phyloP scores from a whole-genome alignment of 192 early-diverging fungal genomes.

The Diversispora eburnea region DNA sequence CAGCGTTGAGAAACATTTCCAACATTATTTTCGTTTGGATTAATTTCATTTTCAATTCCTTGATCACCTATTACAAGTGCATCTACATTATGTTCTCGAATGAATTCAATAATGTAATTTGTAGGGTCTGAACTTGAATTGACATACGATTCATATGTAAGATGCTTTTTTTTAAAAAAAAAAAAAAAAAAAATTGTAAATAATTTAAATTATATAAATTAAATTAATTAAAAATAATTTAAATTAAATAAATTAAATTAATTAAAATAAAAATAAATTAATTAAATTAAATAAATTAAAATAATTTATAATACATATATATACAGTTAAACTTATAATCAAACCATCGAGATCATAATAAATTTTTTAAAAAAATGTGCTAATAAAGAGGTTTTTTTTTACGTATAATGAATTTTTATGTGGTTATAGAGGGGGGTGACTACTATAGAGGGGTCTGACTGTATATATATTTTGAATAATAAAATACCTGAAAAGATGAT shows the following conservation, averaged over 20 bases:
- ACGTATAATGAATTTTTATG: no score
- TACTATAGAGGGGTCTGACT: not conserved
- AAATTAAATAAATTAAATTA: no score
- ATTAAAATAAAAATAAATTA: no score
- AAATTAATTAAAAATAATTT: not conserved
- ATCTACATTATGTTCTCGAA: not conserved
- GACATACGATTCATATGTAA: not conserved
- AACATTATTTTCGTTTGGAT: not conserved
- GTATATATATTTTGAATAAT: not conserved
- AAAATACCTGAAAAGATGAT: not conserved
- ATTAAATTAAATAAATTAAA: not conserved
- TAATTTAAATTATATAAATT: not conserved
- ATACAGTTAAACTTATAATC: no score
- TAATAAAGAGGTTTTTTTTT: no score
- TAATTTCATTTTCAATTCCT: not conserved
- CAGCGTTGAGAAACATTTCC: slow-evolving; percentile 15
- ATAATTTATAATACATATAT: not conserved
- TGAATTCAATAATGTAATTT: slow-evolving; percentile 9
- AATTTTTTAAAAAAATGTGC: no score
- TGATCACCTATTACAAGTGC: slow-evolving; percentile 5
- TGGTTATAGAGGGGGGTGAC: not conserved
- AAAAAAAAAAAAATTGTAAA: not conserved
- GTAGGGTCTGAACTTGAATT: slow-evolving; percentile 6
- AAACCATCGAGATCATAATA: no score
- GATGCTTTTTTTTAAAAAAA: not conserved